These are phyloP conservation scores for Boletus mariae DNA, from an alignment of 1,284 basidiomycete genomes.

Conservation along the genomic window DNA sequence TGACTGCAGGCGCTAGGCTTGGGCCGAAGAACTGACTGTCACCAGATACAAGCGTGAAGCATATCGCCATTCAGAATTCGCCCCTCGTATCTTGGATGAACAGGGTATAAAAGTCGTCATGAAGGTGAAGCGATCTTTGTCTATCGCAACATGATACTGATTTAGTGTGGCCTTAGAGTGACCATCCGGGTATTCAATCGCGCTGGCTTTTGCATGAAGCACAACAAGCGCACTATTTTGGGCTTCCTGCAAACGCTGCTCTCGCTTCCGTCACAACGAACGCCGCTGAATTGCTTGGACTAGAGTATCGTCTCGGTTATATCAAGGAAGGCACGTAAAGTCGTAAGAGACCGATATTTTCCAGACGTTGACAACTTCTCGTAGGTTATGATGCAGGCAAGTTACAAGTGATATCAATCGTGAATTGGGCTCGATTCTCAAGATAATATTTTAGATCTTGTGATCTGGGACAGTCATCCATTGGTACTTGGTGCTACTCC, in stretches of 20 bases:
- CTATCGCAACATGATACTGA: background rate
- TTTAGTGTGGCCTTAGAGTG: conserved; percentile 40
- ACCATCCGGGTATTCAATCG: conserved; percentile 66
- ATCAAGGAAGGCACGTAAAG: conserved; percentile 42
- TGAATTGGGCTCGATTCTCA: background rate
- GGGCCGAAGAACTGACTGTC: background rate
- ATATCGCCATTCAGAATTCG: conserved; percentile 47
- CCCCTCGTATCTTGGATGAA: conserved; percentile 26
- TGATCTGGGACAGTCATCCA: conserved; percentile 88
- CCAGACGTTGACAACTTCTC: background rate
- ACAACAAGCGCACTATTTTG: conserved; percentile 63
- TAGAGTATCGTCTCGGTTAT: conserved; percentile 65
- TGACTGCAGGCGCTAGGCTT: background rate
- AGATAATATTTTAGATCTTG: conserved; percentile 54
- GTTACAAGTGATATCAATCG: conserved; percentile 1
- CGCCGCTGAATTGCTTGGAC: conserved; percentile 59
- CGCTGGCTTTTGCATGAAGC: conserved; percentile 70
- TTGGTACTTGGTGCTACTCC: conserved; percentile 71
- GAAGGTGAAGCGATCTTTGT: conserved; percentile 38
- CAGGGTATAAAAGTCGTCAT: conserved; percentile 36
- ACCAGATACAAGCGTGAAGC: conserved; percentile 62
- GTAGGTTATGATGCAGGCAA: conserved; percentile 35
- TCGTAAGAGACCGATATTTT: background rate
- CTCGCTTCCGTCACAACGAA: conserved; percentile 61
- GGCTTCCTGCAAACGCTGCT: conserved; percentile 42